Evolutionary conservation across 2,329 filamentous ascomycete genomes (phyloP).

Genomic region (Hymenoscyphus albidus): DNA sequence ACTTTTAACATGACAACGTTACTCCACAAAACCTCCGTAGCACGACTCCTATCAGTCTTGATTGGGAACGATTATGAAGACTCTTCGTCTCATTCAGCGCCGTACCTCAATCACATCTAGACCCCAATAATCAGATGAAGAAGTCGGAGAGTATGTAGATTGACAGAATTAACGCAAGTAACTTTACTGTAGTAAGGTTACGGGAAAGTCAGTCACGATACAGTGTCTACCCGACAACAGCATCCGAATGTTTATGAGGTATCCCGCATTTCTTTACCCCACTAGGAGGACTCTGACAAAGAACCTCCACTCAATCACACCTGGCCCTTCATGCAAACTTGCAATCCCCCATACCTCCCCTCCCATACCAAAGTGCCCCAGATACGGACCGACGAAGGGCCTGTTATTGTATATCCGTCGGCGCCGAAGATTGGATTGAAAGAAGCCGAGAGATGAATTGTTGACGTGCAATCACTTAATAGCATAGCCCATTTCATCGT

Average conservation of each 20-base stretch:
- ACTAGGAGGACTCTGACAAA: neutral
- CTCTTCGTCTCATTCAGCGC: neutral
- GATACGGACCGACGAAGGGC: slow-evolving; percentile 2
- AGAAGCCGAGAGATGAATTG: neutral
- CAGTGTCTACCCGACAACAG: neutral
- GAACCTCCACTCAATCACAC: neutral
- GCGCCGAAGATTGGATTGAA: neutral
- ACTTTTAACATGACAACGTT: slow-evolving; percentile 1
- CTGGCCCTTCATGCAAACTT: neutral
- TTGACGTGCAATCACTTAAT: neutral
- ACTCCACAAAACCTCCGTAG: neutral
- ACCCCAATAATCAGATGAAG: neutral
- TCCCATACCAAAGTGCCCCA: neutral
- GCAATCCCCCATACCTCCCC: neutral
- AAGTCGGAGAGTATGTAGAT: too few species aligned
- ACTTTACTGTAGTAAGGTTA: neutral
- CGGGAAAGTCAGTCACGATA: neutral
- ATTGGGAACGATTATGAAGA: neutral
- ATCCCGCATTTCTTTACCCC: neutral
- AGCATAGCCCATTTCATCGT: neutral
- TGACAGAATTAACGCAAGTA: too few species aligned
- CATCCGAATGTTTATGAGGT: neutral
- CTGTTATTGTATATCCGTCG: neutral
- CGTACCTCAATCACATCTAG: neutral
- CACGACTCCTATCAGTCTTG: neutral